A percentile compares a stretch with the other conserved stretches of the same genome.
Conservation (phyloP, 2,329 filamentous ascomycete genomes). For the Gliomastix tumulicola region DNA sequence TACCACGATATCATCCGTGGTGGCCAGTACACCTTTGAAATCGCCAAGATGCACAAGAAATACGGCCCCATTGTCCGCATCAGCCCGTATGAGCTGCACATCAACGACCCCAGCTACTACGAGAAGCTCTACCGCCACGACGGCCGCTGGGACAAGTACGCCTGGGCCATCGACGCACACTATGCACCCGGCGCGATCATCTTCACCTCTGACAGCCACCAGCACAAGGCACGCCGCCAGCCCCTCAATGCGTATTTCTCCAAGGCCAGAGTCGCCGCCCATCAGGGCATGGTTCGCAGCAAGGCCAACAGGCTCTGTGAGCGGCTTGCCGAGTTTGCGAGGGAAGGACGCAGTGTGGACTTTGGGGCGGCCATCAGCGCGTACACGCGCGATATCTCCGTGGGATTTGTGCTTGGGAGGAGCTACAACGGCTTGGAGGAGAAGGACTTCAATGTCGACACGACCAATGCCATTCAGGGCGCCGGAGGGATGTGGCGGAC, state of each 20-base stretch:
- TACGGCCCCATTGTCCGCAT: constrained; percentile 19
- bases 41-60: constrained; percentile 19
- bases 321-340: constrained; percentile 3
- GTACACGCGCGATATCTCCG: not conserved
- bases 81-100: constrained; percentile 11
- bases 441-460: not conserved
- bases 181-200: constrained; percentile 6
- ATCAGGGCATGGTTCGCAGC: constrained; percentile 4
- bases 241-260: constrained; percentile 3
- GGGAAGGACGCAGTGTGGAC: not conserved
- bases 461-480: not conserved
- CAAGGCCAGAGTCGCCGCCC: not conserved
- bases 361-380: not conserved
- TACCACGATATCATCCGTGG: constrained; percentile 18
- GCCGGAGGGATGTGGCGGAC: not conserved
- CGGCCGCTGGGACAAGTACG: constrained; percentile 2
- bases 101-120: constrained; percentile 13
- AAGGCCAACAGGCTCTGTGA: constrained; percentile 5
- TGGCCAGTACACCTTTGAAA: constrained; percentile 17
- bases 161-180: constrained; percentile 3
- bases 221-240: constrained; percentile 1
- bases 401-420: not conserved
- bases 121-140: constrained; percentile 8
- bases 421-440: not conserved
- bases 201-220: constrained; percentile 5